Conservation (phyloP, 2,329 filamentous ascomycete genomes). For the Tolypocladium nubicola region DNA sequence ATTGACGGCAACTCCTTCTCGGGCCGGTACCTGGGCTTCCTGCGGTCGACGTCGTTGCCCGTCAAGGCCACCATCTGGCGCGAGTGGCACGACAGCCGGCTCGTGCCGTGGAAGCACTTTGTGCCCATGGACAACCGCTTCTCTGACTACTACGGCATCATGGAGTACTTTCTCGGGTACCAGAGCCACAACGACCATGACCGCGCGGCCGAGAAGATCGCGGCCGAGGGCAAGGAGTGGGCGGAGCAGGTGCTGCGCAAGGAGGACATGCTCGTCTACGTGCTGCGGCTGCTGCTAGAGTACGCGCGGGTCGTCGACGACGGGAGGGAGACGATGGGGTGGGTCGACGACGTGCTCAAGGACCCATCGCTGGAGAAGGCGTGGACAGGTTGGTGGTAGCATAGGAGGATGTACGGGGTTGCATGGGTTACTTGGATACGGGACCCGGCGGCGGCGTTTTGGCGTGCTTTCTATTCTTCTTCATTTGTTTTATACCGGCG, state of each 20-base stretch:
- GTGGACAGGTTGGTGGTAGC: conserved; percentile 16
- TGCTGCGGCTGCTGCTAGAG: conserved; percentile 52
- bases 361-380: conserved; percentile 20
- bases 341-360: conserved; percentile 37
- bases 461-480: neutral
- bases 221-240: conserved; percentile 55
- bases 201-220: conserved; percentile 50
- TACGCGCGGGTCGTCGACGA: conserved; percentile 48
- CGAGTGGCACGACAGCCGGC: conserved; percentile 70
- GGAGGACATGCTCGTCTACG: conserved; percentile 67
- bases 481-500: neutral
- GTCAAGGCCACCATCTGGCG: conserved; percentile 70
- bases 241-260: conserved; percentile 55
- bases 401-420: neutral
- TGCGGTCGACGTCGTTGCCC: conserved; percentile 57
- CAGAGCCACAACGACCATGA: conserved; percentile 38
- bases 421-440: conserved; percentile 1
- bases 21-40: conserved; percentile 57
- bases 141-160: conserved; percentile 59
- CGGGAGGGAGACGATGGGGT: conserved; percentile 40
- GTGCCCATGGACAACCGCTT: conserved; percentile 70
- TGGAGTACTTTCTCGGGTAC: conserved; percentile 65
- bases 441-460: conserved; percentile 1
- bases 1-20: conserved; percentile 67
- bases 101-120: conserved; percentile 72